Base-by-base conservation (phyloP, 2,329 filamentous ascomycete genomes). In the Ophiostoma piceae region DNA sequence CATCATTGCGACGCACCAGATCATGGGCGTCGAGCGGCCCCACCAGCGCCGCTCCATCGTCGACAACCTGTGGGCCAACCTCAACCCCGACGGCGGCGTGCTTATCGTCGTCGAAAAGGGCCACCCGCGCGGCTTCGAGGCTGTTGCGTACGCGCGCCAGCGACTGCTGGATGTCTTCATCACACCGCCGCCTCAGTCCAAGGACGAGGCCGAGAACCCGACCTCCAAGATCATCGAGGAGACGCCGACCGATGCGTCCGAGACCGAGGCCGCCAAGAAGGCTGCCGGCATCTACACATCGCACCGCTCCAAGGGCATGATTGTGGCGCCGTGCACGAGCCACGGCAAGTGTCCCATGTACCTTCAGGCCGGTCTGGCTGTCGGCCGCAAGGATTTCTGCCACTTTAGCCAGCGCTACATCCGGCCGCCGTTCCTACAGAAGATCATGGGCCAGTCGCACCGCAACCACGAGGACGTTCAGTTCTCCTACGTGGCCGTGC, bases 281-380 rank as follows among this genome's bases (percentile, higher is more conserved):
- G 65, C 37, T 4, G 65, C 65, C 39, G 65, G 65, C 22, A 66
- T 66, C 5, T 54, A 67, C 41, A 54, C 81, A 62, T 60, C 39
- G 41, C 19, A n/a, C 22, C 85, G 84, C 43, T 87, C 89, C 72
- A 80, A 81, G 0, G 88, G 88, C 69, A 87, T 88, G 80, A 87
- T 91, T 68, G 79, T 91, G 70, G 88, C 88, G 3, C 88, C 88
- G 76, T 99, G 95, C 81, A 97, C 95, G 0, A 98, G 93, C 78
- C 95, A 99, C 78, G 83, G 84, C 9, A 84, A 85, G 70, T 99
- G 95, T 74, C 95, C 95, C 0, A 96, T 99, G 91, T 97, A 97
- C 77, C 82, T 84, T 26, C 83, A 84, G 0, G 84, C 89, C 0
- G 92, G 93, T 0, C 83, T 90, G 69, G 88, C 87, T 69, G 81